These are phyloP conservation scores for Rhododendron ferrugineum DNA, from an alignment of 148 eudicot species.

Conservation along the genomic window DNA sequence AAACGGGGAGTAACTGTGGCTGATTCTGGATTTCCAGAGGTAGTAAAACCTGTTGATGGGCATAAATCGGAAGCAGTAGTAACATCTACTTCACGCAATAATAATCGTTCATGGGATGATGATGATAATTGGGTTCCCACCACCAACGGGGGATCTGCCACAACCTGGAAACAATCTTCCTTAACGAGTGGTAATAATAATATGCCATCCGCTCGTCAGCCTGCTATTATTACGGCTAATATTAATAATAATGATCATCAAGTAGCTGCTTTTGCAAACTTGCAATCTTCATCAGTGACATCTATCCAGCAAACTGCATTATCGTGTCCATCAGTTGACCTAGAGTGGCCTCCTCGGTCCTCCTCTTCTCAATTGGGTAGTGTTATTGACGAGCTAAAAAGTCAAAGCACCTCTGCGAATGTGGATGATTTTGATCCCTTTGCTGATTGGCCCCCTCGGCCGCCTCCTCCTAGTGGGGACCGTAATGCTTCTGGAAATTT, in stretches of 20 bases:
- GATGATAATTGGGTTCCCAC: slow-evolving; percentile 79
- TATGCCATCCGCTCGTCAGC: slow-evolving; percentile 22
- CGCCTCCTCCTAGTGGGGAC: slow-evolving; percentile 20
- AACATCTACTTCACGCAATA: slow-evolving; percentile 40
- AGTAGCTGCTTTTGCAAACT: slow-evolving; percentile 17
- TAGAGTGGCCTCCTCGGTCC: slow-evolving; percentile 87
- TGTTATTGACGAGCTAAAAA: slow-evolving; percentile 29
- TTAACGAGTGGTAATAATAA: slow-evolving; percentile 8
- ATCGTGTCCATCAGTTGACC: slow-evolving; percentile 63
- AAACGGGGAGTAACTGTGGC: slow-evolving; percentile 82
- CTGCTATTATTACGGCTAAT: slow-evolving; percentile 16
- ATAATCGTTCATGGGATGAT: slow-evolving; percentile 78
- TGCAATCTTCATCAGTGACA: slow-evolving; percentile 27
- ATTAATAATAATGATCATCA: neutral
- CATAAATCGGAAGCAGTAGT: slow-evolving; percentile 20
- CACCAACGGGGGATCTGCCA: slow-evolving; percentile 22
- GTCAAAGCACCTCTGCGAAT: slow-evolving; percentile 26
- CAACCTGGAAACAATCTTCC: slow-evolving; percentile 22
- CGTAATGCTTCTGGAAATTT: slow-evolving; percentile 26
- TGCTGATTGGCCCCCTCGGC: slow-evolving; percentile 89
- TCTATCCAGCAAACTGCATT: slow-evolving; percentile 40
- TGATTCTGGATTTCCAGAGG: slow-evolving; percentile 54
- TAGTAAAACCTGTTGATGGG: slow-evolving; percentile 37
- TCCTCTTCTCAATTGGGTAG: slow-evolving; percentile 33
- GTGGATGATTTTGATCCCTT: slow-evolving; percentile 82